phyloP scores from a whole-genome alignment of 2,329 filamentous ascomycete genomes.

The Lojkania enalia region DNA sequence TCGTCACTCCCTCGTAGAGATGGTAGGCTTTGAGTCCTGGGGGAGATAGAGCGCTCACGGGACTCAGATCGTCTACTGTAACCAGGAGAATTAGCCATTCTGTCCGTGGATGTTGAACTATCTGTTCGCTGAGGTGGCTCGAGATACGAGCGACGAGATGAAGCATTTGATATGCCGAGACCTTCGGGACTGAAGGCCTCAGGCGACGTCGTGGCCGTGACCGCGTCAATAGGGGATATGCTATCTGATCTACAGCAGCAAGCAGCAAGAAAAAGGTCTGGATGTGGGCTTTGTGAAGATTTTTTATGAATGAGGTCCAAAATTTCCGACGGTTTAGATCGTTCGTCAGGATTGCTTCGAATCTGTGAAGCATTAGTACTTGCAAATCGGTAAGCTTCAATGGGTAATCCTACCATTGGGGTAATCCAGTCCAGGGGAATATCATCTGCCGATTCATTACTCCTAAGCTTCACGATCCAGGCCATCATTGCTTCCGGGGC shows the following conservation, averaged over 20 bases:
- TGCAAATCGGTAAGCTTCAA: constrained; percentile 11
- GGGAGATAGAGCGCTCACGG: too few species aligned
- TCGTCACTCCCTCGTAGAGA: too few species aligned
- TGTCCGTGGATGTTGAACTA: too few species aligned
- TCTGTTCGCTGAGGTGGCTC: too few species aligned
- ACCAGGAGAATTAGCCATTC: too few species aligned
- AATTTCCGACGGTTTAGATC: constrained; percentile 8
- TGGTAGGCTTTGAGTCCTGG: too few species aligned
- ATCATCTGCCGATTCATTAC: constrained; percentile 18
- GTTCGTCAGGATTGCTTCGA: constrained; percentile 6
- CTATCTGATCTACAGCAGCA: constrained; percentile 20
- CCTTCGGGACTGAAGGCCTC: too few species aligned
- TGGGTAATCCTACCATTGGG: constrained; percentile 16
- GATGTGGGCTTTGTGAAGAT: constrained; percentile 1
- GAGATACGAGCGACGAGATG: too few species aligned
- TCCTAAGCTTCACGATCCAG: constrained; percentile 18
- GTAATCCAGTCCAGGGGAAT: constrained; percentile 21
- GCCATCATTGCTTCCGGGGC: constrained; percentile 16
- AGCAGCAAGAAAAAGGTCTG: constrained; percentile 12
- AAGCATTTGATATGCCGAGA: too few species aligned
- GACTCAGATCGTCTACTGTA: too few species aligned
- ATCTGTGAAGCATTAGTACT: too few species aligned
- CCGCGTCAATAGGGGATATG: constrained; percentile 3
- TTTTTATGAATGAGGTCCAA: constrained; percentile 14
- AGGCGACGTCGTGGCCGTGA: too few species aligned